phyloP scores from a whole-genome alignment of 2,329 filamentous ascomycete genomes.

The Cadophora sp. region DNA sequence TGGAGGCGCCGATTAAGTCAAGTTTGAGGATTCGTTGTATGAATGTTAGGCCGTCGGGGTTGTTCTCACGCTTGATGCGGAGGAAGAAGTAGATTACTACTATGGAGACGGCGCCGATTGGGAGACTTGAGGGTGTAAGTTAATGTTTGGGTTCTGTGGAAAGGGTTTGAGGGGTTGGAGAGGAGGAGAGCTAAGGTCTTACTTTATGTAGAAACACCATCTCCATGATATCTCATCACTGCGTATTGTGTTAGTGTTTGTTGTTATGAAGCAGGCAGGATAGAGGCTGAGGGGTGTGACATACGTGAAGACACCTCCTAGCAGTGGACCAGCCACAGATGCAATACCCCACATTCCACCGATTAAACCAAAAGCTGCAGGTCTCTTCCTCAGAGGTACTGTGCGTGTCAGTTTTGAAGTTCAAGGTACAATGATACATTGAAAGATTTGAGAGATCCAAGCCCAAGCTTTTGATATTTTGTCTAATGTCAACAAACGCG shows the following conservation, averaged over 20 bases:
- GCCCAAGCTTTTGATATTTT: background rate
- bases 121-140: constrained; percentile 30
- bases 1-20: constrained; percentile 46
- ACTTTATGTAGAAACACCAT: constrained; percentile 43
- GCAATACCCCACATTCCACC: constrained; percentile 44
- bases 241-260: constrained; percentile 22
- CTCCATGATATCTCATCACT: constrained; percentile 41
- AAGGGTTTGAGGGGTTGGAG: background rate
- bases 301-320: constrained; percentile 43
- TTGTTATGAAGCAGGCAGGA: background rate
- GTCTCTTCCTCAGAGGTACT: constrained; percentile 41
- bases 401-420: constrained; percentile 16
- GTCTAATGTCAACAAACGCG: background rate
- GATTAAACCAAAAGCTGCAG: constrained; percentile 41
- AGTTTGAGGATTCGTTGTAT: constrained; percentile 41
- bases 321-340: constrained; percentile 44
- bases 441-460: background rate
- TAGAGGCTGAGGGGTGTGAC: background rate
- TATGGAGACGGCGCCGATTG: constrained; percentile 49
- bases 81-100: constrained; percentile 50
- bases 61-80: constrained; percentile 49
- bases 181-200: background rate
- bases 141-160: background rate
- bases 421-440: background rate
- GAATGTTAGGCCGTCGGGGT: constrained; percentile 36